These are phyloP conservation scores for Pseudogymnoascus verrucosus DNA, from an alignment of 2,329 filamentous ascomycete genomes.

Conservation along the genomic window DNA sequence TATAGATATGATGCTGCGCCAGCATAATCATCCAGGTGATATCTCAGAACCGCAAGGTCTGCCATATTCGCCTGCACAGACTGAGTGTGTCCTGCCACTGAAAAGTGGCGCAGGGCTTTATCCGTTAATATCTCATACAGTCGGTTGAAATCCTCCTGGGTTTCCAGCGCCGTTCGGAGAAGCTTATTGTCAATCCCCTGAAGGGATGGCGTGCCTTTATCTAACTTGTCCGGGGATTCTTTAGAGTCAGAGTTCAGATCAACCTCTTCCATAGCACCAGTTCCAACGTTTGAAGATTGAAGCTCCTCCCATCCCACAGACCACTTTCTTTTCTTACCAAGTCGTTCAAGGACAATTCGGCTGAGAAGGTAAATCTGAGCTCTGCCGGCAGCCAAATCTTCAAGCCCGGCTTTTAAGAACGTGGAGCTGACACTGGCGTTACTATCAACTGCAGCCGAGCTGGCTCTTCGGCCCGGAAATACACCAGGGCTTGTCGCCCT, in stretches of 20 bases:
- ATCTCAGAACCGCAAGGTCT: conserved; percentile 81
- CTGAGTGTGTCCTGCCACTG: conserved; percentile 68
- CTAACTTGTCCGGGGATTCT: conserved; percentile 10
- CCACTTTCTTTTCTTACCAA: conserved; percentile 68
- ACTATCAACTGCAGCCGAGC: conserved; percentile 32
- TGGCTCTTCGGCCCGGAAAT: conserved; percentile 41
- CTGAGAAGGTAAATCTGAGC: conserved; percentile 77
- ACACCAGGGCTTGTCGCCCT: conserved; percentile 43
- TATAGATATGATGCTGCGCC: conserved; percentile 72
- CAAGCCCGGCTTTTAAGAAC: conserved; percentile 57
- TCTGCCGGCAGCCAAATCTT: conserved; percentile 73
- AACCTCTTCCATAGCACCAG: conserved; percentile 44
- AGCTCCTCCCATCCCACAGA: conserved; percentile 62
- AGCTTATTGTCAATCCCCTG: conserved; percentile 47
- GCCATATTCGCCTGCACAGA: conserved; percentile 71
- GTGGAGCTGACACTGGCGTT: conserved; percentile 33
- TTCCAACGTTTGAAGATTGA: conserved; percentile 24
- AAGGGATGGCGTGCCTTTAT: conserved; percentile 20
- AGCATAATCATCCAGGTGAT: conserved; percentile 63
- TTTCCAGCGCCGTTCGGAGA: conserved; percentile 53
- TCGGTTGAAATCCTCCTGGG: conserved; percentile 54
- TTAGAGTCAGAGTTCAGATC: conserved; percentile 39
- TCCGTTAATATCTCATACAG: conserved; percentile 74
- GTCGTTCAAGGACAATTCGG: conserved; percentile 66
- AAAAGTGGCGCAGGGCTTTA: conserved; percentile 73